A percentile compares a stretch with the other conserved stretches of the same genome.
Evolutionary conservation across 306 rosid genomes (phyloP).

Genomic region (Astragalus glycyphyllos): DNA sequence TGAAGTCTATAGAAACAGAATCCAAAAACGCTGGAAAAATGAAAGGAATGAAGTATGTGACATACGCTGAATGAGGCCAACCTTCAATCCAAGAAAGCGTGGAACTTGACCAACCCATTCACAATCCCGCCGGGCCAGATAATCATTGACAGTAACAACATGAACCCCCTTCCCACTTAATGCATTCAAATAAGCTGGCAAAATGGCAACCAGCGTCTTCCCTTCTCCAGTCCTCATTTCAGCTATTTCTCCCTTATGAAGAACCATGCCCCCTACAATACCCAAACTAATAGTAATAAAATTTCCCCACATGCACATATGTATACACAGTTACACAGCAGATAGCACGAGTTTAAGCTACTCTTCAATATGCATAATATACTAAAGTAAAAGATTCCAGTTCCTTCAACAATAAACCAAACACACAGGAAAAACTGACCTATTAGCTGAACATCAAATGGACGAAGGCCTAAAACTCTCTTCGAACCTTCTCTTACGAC

Average conservation of each 20-base stretch:
- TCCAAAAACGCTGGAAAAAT: background rate
- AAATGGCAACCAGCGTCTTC: constrained; percentile 93
- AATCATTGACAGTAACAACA: constrained; percentile 94
- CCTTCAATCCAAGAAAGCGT: constrained; percentile 98
- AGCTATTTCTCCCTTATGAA: constrained; percentile 96
- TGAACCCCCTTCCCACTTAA: constrained; percentile 91
- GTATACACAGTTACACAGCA: background rate
- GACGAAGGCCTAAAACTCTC: constrained; percentile 94
- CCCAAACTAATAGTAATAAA: constrained; percentile 29
- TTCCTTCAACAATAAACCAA: constrained; percentile 11
- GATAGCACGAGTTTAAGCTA: constrained; percentile 9
- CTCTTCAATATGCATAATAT: background rate
- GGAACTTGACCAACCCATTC: constrained; percentile 99
- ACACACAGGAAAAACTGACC: constrained; percentile 47
- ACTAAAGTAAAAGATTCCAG: background rate
- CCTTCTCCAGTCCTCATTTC: constrained; percentile 99
- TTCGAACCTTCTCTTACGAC: constrained; percentile 94
- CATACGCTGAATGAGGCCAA: constrained; percentile 99
- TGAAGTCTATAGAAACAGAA: background rate
- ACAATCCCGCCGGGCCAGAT: constrained; percentile 93
- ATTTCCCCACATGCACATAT: background rate
- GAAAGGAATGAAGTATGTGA: constrained; percentile 50
- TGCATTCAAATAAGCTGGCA: constrained; percentile 97
- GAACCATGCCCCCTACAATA: constrained; percentile 90
- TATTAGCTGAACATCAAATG: constrained; percentile 91